Percentiles rank a stretch among this genome's conserved stretches.
These are phyloP conservation scores for Chytridium lagenaria DNA, from an alignment of 371 early-diverging fungal species.

Conservation along the genomic window DNA sequence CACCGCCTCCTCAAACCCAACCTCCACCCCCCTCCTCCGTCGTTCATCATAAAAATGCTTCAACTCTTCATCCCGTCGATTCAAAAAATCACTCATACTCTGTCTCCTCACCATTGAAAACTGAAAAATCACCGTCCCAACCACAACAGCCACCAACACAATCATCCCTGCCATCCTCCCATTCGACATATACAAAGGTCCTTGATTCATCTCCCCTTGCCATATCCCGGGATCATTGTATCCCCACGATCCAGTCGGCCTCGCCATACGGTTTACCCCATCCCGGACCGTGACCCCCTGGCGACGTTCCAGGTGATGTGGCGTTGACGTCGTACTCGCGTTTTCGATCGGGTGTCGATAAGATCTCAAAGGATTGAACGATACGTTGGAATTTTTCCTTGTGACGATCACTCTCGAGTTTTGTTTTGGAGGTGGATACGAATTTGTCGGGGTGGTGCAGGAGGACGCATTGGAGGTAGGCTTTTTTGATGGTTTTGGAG, in stretches of 20 bases:
- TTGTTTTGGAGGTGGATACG: neutral
- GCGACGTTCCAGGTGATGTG: neutral
- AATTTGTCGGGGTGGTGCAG: slow-evolving; percentile 45
- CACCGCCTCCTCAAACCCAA: neutral
- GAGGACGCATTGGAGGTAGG: slow-evolving; percentile 41
- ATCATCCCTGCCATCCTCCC: slow-evolving; percentile 33
- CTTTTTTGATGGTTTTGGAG: slow-evolving; percentile 41
- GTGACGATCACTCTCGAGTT: slow-evolving; percentile 16
- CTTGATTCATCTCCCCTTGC: slow-evolving; percentile 18
- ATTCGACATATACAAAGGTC: slow-evolving; percentile 42
- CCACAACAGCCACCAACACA: slow-evolving; percentile 10
- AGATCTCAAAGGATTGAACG: slow-evolving; percentile 45
- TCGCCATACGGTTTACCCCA: slow-evolving; percentile 10
- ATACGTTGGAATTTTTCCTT: slow-evolving; percentile 32
- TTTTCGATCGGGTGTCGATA: slow-evolving; percentile 27
- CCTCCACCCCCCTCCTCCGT: neutral
- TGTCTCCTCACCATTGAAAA: neutral
- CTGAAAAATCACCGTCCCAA: slow-evolving; percentile 18
- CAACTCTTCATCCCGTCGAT: slow-evolving; percentile 9
- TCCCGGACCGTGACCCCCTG: neutral
- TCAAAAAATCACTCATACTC: neutral
- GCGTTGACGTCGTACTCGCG: slow-evolving; percentile 32
- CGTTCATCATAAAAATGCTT: neutral
- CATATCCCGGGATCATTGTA: slow-evolving; percentile 5
- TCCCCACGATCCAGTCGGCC: slow-evolving; percentile 1